Percentiles rank a stretch among this genome's conserved stretches.
Conservation (phyloP, 108 stramenopile genomes). For the Nitzschia sp. region DNA sequence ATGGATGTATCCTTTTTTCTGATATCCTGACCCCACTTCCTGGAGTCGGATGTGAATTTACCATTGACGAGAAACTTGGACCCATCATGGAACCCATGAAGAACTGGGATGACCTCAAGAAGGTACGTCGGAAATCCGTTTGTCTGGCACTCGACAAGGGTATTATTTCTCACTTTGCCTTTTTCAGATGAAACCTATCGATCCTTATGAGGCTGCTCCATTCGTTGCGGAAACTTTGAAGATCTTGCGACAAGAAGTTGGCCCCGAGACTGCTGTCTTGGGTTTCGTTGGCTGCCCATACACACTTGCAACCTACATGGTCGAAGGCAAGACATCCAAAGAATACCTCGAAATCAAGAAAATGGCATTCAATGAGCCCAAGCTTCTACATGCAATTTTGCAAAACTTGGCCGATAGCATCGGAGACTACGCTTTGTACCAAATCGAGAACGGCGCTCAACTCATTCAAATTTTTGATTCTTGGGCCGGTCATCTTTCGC, state of each 20-base stretch:
- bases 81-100: conserved; percentile 83
- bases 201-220: conserved; percentile 79
- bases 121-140: conserved; percentile 43
- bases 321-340: conserved; percentile 96
- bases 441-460: conserved; percentile 97
- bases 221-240: conserved; percentile 92
- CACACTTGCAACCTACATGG: conserved; percentile 97
- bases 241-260: conserved; percentile 82
- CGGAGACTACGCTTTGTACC: conserved; percentile 93
- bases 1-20: conserved; percentile 97
- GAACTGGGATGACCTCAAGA: conserved; percentile 70
- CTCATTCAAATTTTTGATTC: conserved; percentile 99
- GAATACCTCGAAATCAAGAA: conserved; percentile 93
- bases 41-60: conserved; percentile 97
- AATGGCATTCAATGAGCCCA: conserved; percentile 91
- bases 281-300: conserved; percentile 99
- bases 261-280: conserved; percentile 92
- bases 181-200: conserved; percentile 79
- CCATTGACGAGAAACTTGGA: conserved; percentile 90
- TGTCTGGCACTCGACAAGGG: background rate
- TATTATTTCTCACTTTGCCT: background rate
- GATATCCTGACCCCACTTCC: conserved; percentile 98
- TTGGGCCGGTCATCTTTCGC: conserved; percentile 96
- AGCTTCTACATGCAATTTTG: conserved; percentile 87
- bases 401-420: conserved; percentile 88